These are phyloP conservation scores for Zychaea mexicana DNA, from an alignment of 371 early-diverging fungal species.

Conservation along the genomic window DNA sequence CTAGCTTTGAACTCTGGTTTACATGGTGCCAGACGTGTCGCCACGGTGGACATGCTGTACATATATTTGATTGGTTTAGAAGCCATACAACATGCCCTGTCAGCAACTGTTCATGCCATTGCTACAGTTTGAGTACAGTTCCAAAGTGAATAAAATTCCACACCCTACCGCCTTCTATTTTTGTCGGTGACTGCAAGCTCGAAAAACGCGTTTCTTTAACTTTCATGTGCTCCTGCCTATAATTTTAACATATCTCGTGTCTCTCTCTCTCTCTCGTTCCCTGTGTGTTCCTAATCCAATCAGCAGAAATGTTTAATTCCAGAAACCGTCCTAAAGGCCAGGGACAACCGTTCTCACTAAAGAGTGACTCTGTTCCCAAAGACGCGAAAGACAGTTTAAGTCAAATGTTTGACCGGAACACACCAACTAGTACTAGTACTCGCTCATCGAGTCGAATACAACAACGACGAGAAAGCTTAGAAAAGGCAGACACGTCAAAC, in stretches of 20 bases:
- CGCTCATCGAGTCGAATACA: not conserved
- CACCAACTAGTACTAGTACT: no score
- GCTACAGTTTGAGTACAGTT: conserved; percentile 19
- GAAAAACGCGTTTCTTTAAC: not conserved
- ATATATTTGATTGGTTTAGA: conserved; percentile 90
- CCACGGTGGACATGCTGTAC: conserved; percentile 94
- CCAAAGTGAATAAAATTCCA: not conserved
- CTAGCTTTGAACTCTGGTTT: conserved; percentile 90
- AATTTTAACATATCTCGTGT: not conserved
- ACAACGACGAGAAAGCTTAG: not conserved
- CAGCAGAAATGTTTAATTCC: not conserved
- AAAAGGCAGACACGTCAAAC: no score
- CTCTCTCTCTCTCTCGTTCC: not conserved
- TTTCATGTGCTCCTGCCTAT: no score
- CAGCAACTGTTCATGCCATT: conserved; percentile 82
- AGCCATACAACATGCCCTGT: conserved; percentile 88
- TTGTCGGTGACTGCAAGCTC: not conserved
- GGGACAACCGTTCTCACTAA: not conserved
- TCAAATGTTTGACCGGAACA: not conserved
- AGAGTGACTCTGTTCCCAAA: no score
- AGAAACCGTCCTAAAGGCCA: not conserved
- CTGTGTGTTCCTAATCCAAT: no score
- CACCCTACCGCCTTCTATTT: not conserved
- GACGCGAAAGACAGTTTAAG: no score
- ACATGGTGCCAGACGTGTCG: conserved; percentile 97